Conservation (phyloP, 371 early-diverging fungal species). For the Actinomortierella wolfii region DNA sequence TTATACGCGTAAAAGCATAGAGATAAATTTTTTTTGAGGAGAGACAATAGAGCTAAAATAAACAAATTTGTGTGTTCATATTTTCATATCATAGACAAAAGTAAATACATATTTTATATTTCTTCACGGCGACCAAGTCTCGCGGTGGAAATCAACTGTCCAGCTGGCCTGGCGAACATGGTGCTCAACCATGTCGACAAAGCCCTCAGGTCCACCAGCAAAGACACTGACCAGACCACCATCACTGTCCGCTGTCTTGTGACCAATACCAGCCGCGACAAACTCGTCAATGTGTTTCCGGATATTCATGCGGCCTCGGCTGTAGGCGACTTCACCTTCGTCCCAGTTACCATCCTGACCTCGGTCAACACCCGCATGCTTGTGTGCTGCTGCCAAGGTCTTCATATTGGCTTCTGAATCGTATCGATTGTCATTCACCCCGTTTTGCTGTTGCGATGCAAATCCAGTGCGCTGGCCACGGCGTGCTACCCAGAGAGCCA, state of each 20-base stretch:
- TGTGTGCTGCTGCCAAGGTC: conserved; percentile 4
- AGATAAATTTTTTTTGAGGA: too few species aligned
- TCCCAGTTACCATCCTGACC: conserved; percentile 44
- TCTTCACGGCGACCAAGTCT: conserved; percentile 43
- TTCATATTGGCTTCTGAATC: too few species aligned
- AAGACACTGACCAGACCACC: conserved; percentile 26
- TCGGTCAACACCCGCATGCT: too few species aligned
- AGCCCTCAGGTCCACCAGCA: conserved; percentile 41
- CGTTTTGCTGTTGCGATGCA: too few species aligned
- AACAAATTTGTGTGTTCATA: too few species aligned
- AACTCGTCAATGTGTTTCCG: conserved; percentile 19
- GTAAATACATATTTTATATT: too few species aligned
- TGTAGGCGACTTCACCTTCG: conserved; percentile 35
- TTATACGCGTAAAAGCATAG: too few species aligned
- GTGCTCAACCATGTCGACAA: conserved; percentile 34
- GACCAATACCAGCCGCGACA: conserved; percentile 23
- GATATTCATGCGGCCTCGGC: conserved; percentile 31
- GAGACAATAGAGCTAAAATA: too few species aligned
- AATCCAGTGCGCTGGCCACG: too few species aligned
- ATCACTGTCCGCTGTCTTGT: conserved; percentile 18
- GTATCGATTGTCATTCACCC: too few species aligned
- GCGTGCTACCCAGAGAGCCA: conserved; percentile 21
- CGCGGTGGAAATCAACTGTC: conserved; percentile 41
- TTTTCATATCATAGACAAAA: too few species aligned
- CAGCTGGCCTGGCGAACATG: conserved; percentile 24